Conservation (phyloP, 208 protist genomes). For the Herpetomonas samuelpessoai region DNA sequence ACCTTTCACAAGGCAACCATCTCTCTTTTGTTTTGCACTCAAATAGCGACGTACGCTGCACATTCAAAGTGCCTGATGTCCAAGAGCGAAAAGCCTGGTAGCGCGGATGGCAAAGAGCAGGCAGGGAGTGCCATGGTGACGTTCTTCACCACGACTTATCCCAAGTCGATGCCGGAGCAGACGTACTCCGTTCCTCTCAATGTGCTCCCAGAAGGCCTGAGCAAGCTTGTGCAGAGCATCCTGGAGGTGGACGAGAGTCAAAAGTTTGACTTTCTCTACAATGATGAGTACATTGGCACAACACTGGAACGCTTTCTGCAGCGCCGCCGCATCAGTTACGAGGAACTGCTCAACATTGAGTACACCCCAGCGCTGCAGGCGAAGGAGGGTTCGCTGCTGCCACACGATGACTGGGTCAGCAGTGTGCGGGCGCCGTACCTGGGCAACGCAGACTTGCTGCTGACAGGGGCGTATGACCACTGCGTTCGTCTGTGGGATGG, state of each 20-base stretch:
- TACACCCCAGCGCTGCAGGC: constrained; percentile 80
- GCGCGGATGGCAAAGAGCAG: constrained; percentile 9
- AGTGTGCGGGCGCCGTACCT: constrained; percentile 58
- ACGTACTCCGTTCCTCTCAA: constrained; percentile 67
- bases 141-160: constrained; percentile 74
- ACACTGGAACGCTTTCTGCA: constrained; percentile 72
- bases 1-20: no score
- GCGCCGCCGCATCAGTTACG: constrained; percentile 62
- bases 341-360: constrained; percentile 81
- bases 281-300: constrained; percentile 79
- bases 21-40: no score
- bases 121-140: constrained; percentile 69
- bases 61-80: no score
- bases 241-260: constrained; percentile 35
- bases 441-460: constrained; percentile 48
- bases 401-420: constrained; percentile 89
- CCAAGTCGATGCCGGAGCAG: constrained; percentile 72
- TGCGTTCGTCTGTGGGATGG: constrained; percentile 80
- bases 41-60: no score
- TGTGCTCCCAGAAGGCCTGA: constrained; percentile 64
- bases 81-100: neutral
- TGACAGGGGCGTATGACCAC: constrained; percentile 81
- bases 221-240: constrained; percentile 64
- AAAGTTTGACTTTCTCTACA: constrained; percentile 75
- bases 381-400: constrained; percentile 74